A percentile compares a stretch with the other conserved stretches of the same genome.
Evolutionary conservation across 805 yeast species (phyloP).

Genomic region (Sugiyamaella boreocaroliniensis): DNA sequence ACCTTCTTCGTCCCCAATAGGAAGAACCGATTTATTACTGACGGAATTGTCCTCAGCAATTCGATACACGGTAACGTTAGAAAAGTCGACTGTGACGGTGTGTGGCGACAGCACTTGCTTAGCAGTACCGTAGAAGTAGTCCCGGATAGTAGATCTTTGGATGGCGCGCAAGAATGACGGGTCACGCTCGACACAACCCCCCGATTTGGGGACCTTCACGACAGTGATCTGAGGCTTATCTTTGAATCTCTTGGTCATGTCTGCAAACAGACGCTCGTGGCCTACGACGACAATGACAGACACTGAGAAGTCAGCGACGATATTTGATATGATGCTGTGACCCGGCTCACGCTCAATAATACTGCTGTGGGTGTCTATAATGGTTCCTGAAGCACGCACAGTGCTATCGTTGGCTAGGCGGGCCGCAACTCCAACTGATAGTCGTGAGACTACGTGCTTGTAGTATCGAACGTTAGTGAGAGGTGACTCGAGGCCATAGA

Average conservation of each 20-base stretch:
- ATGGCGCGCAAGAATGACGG: slow-evolving; percentile 59
- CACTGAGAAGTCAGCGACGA: slow-evolving; percentile 55
- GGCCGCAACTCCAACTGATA: slow-evolving; percentile 41
- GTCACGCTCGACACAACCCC: slow-evolving; percentile 72
- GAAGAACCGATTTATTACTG: slow-evolving; percentile 28
- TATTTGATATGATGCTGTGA: slow-evolving; percentile 41
- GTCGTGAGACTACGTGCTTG: slow-evolving; percentile 41
- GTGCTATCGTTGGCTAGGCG: slow-evolving; percentile 46
- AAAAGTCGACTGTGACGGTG: slow-evolving; percentile 65
- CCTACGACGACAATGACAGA: slow-evolving; percentile 65
- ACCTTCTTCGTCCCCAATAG: slow-evolving; percentile 31
- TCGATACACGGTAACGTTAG: slow-evolving; percentile 55
- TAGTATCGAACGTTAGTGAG: slow-evolving; percentile 53
- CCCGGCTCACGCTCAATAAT: slow-evolving; percentile 27
- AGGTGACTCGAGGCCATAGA: slow-evolving; percentile 62
- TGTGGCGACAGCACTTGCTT: slow-evolving; percentile 70
- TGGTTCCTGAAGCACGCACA: slow-evolving; percentile 45
- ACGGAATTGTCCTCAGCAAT: slow-evolving; percentile 38
- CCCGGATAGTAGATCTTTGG: slow-evolving; percentile 73
- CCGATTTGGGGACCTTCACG: slow-evolving; percentile 60
- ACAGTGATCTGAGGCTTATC: slow-evolving; percentile 32
- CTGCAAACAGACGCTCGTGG: slow-evolving; percentile 61
- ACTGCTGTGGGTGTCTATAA: slow-evolving; percentile 67
- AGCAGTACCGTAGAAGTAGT: slow-evolving; percentile 80
- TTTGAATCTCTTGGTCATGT: slow-evolving; percentile 43